Evolutionary conservation across 73 alveolate genomes (phyloP).

Genomic region (Paramecium sexaurelia): DNA sequence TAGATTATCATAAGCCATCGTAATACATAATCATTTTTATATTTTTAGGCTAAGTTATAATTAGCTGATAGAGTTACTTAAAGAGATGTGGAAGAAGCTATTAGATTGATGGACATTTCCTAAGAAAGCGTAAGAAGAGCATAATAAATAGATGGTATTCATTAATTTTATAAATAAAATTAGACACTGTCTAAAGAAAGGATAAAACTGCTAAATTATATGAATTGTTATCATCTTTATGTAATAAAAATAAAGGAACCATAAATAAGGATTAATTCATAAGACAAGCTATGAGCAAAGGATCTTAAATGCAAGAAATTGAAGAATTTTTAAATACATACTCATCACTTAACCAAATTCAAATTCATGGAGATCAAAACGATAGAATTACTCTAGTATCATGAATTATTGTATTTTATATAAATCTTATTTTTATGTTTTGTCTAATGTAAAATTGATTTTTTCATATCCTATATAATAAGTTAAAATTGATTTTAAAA

Average conservation of each 20-base stretch:
- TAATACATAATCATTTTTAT: not conserved
- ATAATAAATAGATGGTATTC: not conserved
- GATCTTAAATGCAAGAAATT: constrained; percentile 41
- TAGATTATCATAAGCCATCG: constrained; percentile 90
- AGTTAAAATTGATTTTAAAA: too few relatives aligned
- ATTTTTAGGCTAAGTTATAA: constrained; percentile 87
- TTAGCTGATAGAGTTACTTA: constrained; percentile 84
- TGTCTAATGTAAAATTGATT: too few relatives aligned
- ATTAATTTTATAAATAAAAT: too few relatives aligned
- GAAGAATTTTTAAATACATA: constrained; percentile 53
- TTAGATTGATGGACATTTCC: constrained; percentile 84
- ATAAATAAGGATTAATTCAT: not conserved
- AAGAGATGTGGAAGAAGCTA: constrained; percentile 91
- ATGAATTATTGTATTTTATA: constrained; percentile 22
- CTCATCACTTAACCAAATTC: not conserved
- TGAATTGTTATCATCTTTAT: constrained; percentile 51
- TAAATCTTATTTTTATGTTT: not conserved
- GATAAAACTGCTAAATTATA: constrained; percentile 60
- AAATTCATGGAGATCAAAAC: constrained; percentile 20
- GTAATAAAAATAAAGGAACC: constrained; percentile 41
- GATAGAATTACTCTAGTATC: constrained; percentile 36
- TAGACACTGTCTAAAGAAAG: not conserved
- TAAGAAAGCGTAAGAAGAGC: constrained; percentile 64
- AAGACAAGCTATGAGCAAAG: constrained; percentile 51
- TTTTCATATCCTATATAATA: not conserved